Conservation (phyloP, 2,329 filamentous ascomycete species). For the Calonectria pseudoturangicola region DNA sequence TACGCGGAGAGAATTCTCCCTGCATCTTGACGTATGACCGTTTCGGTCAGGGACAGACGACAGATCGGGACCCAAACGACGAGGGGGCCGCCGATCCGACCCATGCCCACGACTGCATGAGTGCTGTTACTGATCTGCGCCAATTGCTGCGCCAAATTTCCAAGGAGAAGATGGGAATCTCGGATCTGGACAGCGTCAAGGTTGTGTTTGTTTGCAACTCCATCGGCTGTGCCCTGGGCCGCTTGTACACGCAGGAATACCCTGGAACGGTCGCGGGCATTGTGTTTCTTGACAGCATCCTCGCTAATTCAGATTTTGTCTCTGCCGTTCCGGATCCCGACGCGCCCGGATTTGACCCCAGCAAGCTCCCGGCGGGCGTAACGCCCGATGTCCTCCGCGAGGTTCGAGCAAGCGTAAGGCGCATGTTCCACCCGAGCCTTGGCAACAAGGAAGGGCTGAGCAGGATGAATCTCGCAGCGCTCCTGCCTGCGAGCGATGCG, state of each 20-base stretch:
- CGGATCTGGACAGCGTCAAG: not conserved
- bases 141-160: slow-evolving; percentile 41
- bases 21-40: slow-evolving; percentile 74
- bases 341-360: slow-evolving; percentile 64
- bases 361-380: slow-evolving; percentile 35
- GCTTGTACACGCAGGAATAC: slow-evolving; percentile 70
- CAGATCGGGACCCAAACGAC: slow-evolving; percentile 68
- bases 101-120: slow-evolving; percentile 68
- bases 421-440: slow-evolving; percentile 49
- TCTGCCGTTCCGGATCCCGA: slow-evolving; percentile 74
- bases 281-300: slow-evolving; percentile 74
- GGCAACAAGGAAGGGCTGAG: slow-evolving; percentile 49
- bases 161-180: not conserved
- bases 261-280: slow-evolving; percentile 66
- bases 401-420: slow-evolving; percentile 33
- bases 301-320: slow-evolving; percentile 74
- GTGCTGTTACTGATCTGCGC: slow-evolving; percentile 54
- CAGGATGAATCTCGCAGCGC: slow-evolving; percentile 44
- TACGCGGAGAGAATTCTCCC: slow-evolving; percentile 47
- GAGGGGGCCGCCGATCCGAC: slow-evolving; percentile 55
- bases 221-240: slow-evolving; percentile 61
- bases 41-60: slow-evolving; percentile 71
- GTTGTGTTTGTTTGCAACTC: slow-evolving; percentile 49
- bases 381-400: slow-evolving; percentile 39
- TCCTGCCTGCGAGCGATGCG: slow-evolving; percentile 44